Base-by-base conservation (phyloP, 179 eudicot species). In the Drosera spatulata region DNA sequence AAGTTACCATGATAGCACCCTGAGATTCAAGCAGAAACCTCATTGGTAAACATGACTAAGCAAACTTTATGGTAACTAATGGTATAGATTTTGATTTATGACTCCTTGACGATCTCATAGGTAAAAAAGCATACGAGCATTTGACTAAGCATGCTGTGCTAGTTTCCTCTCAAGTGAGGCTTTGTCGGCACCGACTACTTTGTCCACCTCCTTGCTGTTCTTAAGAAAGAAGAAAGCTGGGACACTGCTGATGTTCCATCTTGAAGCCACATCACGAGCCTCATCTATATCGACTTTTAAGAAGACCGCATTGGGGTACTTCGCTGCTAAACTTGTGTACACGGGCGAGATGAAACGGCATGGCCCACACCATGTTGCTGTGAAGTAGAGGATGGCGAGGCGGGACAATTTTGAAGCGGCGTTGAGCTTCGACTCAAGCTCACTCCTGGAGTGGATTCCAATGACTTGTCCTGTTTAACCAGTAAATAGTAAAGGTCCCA, bases 291-390 rank as follows among this genome's bases (percentile, higher is more conserved):
- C 91, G 13, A 61, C 72, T 67, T 82, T 82, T 43, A 82, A 56
- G 70, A 85, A 80, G 41, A 80, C 78, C 14, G 67, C 76, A 22
- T 78, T 77, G 2, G 77, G 73, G 50, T 79, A 69, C 65, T 79
- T 79, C 42, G 56, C 71, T 3, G 87, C 85, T 66, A 85, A 66
- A 63, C 50, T 75, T 48, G 76, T 65, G 56, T 66, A 85, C 12
- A 77, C 57, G 3, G 91, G 91, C 49, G 83, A 62, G 38, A 85
- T 74, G 61, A 11, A 48, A 15, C 91, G 79, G 65, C 91, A 84
- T n/a, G 91, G 91, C 3, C 91, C 91, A 55, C 91, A 85, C 91
- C 91, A 85, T 49, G 81, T 71, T 60, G 91, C 85, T 2, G 87
- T 85, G 77, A 85, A 85, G 67, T 85, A 84, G 48, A 81, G 61